Evolutionary conservation across 2,329 filamentous ascomycete species (phyloP).

Genomic region (Aspergillus uvarum): DNA sequence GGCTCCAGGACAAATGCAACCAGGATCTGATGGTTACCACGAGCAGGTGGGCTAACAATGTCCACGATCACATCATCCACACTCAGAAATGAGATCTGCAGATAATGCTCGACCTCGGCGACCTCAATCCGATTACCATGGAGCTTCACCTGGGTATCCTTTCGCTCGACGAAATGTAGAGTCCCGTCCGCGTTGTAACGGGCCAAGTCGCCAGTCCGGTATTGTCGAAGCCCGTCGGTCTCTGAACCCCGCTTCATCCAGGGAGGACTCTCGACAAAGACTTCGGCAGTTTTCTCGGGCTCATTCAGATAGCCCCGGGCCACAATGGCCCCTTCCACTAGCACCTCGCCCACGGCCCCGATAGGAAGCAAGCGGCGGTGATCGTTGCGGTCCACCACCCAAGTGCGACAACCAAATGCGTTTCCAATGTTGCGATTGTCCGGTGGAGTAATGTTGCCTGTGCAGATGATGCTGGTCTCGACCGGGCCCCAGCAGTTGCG

Average conservation of each 20-base stretch:
- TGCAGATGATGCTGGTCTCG: neutral
- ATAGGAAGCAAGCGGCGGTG: conserved; percentile 28
- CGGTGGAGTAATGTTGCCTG: neutral
- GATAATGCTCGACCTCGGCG: neutral
- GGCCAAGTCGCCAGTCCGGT: conserved; percentile 8
- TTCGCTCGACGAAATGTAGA: neutral
- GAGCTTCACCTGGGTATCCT: conserved; percentile 1
- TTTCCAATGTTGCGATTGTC: conserved; percentile 16
- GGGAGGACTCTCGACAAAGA: neutral
- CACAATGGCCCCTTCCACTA: conserved; percentile 40
- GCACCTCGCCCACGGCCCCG: conserved; percentile 41
- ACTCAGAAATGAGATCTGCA: neutral
- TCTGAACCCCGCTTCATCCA: neutral
- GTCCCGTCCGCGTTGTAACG: neutral
- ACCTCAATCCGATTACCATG: conserved; percentile 1
- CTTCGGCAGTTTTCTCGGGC: conserved; percentile 2
- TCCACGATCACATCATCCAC: neutral
- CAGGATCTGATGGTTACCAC: neutral
- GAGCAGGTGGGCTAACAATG: neutral
- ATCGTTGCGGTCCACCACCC: conserved; percentile 26
- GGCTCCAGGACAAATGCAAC: neutral
- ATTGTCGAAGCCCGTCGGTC: neutral
- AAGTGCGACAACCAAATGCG: conserved; percentile 18
- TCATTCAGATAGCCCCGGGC: conserved; percentile 36
- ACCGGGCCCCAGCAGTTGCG: neutral